Evolutionary conservation across 208 protist genomes (phyloP), one percentile per base, ranked within the genome.

Genomic region (Trypanosoma lewisi): DNA sequence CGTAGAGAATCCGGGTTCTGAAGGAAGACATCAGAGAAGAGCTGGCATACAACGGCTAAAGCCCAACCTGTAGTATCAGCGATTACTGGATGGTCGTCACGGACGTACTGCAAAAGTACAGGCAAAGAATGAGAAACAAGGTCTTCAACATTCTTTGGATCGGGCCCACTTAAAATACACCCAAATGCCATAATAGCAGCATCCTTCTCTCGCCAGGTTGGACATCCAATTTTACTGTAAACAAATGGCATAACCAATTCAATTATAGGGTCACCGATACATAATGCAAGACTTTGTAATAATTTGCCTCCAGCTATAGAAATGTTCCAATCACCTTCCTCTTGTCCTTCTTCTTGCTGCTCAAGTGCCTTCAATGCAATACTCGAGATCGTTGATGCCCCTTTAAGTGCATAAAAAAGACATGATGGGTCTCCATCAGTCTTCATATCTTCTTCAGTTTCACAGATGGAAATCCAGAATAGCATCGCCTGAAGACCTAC

Each of bases 401-500:
- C 93, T 53, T 87, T 84, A 47, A 61, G 33, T 33, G 95, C 87
- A 82, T 98, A 98, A 51, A 94, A 58, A 25, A 89, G 77, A 48
- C 77, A 89, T 12, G 44, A 68, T 12, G 41, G 30, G 28, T 93
- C 77, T 14, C 62, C 76, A 21, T 89, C 80, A 34, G 91, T 70
- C 53, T 82, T 69, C 67, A 98, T 85, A 25, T 93, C 80, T 0
- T 70, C 60, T 82, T 99, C 98, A 37, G 82, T 85, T 52, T 99
- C 97, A 73, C 93, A 98, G 47, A 99, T 94, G 23, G 93, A 91
- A 30, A 94, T 95, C 97, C 98, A 99, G 77, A 99, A 99, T 62
- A 98, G 95, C 58, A 99, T 89, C 4, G 96, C 97, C 82, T 98
- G 97, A 62, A 98, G 81, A 19, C 72, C 86, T 4, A 98, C 93